Conservation (phyloP, 2,329 filamentous ascomycete genomes). For the Blumeriella jaapii region DNA sequence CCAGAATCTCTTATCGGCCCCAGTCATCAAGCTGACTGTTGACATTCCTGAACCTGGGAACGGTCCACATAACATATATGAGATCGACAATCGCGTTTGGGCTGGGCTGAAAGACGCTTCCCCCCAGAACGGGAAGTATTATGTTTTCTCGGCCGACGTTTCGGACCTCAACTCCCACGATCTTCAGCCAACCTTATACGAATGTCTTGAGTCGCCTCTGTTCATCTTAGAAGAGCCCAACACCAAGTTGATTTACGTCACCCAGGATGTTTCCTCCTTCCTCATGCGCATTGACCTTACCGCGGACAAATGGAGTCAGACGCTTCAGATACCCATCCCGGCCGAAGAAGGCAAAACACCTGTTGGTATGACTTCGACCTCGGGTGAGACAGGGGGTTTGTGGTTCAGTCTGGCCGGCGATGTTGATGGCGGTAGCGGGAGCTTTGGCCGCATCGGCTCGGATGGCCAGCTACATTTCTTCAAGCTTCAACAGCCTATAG, state of each 20-base stretch:
- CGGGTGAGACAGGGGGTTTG: neutral
- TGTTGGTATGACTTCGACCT: neutral
- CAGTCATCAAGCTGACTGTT: neutral
- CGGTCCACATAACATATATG: conserved; percentile 1
- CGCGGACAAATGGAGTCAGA: neutral
- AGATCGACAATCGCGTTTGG: conserved; percentile 1
- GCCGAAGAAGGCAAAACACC: neutral
- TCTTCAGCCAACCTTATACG: neutral
- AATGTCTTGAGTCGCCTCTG: neutral
- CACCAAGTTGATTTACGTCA: conserved; percentile 1
- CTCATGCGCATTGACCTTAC: conserved; percentile 1
- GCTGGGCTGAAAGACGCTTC: neutral
- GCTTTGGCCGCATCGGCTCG: conserved; percentile 1
- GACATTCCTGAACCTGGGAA: conserved; percentile 1
- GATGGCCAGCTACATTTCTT: neutral
- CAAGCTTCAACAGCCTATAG: neutral
- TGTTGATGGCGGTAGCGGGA: neutral
- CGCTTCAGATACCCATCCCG: conserved; percentile 1
- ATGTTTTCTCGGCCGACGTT: conserved; percentile 1
- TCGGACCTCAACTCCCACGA: neutral
- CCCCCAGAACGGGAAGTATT: neutral
- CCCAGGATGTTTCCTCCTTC: neutral
- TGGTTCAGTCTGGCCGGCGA: neutral
- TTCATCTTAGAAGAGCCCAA: conserved; percentile 1
- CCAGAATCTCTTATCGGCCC: neutral